Evolutionary conservation across 805 yeast species (phyloP).

Genomic region (Starmerella sp.): DNA sequence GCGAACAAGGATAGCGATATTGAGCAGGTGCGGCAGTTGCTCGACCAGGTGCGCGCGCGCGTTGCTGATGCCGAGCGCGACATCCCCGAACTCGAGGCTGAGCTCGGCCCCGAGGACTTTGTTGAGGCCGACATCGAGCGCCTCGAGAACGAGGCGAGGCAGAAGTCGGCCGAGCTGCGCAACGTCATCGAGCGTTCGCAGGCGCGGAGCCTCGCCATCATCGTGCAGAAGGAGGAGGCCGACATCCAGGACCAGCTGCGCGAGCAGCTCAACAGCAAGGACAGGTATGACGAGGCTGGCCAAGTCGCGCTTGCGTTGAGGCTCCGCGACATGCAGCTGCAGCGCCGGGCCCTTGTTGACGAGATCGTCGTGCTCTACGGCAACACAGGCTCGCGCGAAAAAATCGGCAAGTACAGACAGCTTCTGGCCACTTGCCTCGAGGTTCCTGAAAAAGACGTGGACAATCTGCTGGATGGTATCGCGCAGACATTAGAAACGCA

Average conservation of each 20-base stretch:
- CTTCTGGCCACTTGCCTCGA: conserved; percentile 70
- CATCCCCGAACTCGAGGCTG: conserved; percentile 25
- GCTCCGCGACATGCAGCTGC: conserved; percentile 34
- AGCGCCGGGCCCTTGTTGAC: conserved; percentile 33
- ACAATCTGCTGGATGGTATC: conserved; percentile 71
- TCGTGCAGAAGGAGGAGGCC: conserved; percentile 46
- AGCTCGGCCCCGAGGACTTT: conserved; percentile 27
- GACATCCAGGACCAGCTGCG: conserved; percentile 24
- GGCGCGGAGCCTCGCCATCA: conserved; percentile 46
- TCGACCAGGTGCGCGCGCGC: conserved; percentile 34
- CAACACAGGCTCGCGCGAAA: conserved; percentile 38
- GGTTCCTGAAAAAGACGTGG: conserved; percentile 65
- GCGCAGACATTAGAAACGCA: conserved; percentile 33
- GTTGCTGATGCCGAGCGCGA: conserved; percentile 30
- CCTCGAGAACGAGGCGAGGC: conserved; percentile 25
- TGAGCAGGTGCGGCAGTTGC: conserved; percentile 37
- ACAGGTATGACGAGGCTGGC: conserved; percentile 13
- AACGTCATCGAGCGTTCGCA: conserved; percentile 52
- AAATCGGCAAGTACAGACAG: conserved; percentile 68
- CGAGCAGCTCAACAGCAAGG: conserved; percentile 17
- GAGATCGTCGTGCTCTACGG: conserved; percentile 42
- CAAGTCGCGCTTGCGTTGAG: conserved; percentile 29
- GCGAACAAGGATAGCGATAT: conserved; percentile 44
- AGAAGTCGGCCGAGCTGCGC: conserved; percentile 29
- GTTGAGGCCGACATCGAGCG: conserved; percentile 18